A percentile compares a stretch with the other conserved stretches of the same genome.
These are phyloP conservation scores for Calonectria hongkongensis DNA, from an alignment of 2,329 filamentous ascomycete genomes.

Conservation along the genomic window DNA sequence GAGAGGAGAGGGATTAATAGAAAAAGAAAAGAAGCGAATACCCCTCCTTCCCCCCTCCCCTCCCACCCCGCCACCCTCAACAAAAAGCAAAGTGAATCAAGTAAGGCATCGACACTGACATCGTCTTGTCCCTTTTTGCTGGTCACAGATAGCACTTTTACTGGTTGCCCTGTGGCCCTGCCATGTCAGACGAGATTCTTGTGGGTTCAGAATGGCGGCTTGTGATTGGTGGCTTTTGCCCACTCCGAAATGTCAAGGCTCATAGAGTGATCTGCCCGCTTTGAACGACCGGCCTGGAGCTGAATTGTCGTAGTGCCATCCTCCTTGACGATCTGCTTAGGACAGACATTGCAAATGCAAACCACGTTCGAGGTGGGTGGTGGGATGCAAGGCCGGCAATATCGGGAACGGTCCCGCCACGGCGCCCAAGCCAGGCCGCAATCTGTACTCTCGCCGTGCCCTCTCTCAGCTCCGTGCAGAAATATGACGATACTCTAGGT, in stretches of 20 bases:
- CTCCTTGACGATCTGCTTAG: constrained; percentile 25
- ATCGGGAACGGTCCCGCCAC: constrained; percentile 48
- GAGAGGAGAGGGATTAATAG: neutral
- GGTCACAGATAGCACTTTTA: neutral
- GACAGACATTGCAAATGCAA: constrained; percentile 19
- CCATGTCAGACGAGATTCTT: constrained; percentile 4
- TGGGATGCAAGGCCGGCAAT: constrained; percentile 32
- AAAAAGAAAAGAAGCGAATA: constrained; percentile 9
- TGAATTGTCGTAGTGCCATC: constrained; percentile 30
- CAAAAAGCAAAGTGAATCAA: constrained; percentile 1
- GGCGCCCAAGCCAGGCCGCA: constrained; percentile 35
- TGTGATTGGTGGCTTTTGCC: constrained; percentile 3
- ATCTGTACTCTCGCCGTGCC: constrained; percentile 37
- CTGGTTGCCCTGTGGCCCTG: constrained; percentile 15
- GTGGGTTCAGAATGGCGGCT: neutral
- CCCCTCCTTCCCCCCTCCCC: neutral
- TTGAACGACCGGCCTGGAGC: constrained; percentile 29
- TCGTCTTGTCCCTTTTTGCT: constrained; percentile 1
- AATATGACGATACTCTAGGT: constrained; percentile 40
- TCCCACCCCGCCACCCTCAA: neutral
- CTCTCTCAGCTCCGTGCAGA: constrained; percentile 46
- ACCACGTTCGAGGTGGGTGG: constrained; percentile 14
- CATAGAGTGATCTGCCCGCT: constrained; percentile 27
- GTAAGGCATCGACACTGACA: constrained; percentile 12
- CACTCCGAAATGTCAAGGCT: constrained; percentile 9